phyloP scores from a whole-genome alignment of 306 rosid species.

The Prunus fruticosa region DNA sequence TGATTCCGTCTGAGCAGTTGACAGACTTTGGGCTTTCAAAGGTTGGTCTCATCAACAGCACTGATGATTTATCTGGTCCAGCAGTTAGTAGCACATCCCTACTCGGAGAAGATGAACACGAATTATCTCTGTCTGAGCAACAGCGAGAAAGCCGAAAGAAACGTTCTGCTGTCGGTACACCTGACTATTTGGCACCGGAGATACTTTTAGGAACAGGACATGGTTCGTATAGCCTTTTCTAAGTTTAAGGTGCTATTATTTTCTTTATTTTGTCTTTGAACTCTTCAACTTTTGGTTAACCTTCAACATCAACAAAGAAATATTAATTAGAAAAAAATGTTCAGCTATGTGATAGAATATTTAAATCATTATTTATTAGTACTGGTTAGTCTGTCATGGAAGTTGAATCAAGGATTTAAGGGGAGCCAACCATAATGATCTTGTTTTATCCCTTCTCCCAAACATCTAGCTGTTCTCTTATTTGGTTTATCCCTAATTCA shows the following conservation, averaged over 20 bases:
- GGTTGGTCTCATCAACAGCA: conserved; percentile 99
- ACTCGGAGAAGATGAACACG: conserved; percentile 72
- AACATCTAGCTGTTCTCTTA: not conserved
- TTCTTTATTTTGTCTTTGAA: conserved; percentile 26
- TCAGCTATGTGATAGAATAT: not conserved
- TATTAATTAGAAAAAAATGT: not conserved
- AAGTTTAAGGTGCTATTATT: conserved; percentile 54
- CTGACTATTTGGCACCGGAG: conserved; percentile 99
- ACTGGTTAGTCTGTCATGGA: not conserved
- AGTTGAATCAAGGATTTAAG: not conserved
- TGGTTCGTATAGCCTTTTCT: conserved; percentile 72
- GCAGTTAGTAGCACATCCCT: conserved; percentile 80
- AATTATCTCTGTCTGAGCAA: conserved; percentile 58
- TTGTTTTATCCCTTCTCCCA: not conserved
- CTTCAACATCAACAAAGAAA: conserved; percentile 21
- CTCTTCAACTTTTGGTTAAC: conserved; percentile 16
- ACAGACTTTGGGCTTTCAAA: conserved; percentile 98
- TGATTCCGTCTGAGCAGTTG: conserved; percentile 52
- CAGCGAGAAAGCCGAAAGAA: conserved; percentile 83
- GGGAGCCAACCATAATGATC: not conserved
- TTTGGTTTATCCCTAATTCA: conserved; percentile 3
- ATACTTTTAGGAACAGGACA: conserved; percentile 99
- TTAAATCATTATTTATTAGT: not conserved
- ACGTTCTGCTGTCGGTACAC: conserved; percentile 98
- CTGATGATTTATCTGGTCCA: conserved; percentile 96